These are phyloP conservation scores for Teratosphaeria destructans DNA, from an alignment of 2,329 filamentous ascomycete genomes.

Conservation along the genomic window DNA sequence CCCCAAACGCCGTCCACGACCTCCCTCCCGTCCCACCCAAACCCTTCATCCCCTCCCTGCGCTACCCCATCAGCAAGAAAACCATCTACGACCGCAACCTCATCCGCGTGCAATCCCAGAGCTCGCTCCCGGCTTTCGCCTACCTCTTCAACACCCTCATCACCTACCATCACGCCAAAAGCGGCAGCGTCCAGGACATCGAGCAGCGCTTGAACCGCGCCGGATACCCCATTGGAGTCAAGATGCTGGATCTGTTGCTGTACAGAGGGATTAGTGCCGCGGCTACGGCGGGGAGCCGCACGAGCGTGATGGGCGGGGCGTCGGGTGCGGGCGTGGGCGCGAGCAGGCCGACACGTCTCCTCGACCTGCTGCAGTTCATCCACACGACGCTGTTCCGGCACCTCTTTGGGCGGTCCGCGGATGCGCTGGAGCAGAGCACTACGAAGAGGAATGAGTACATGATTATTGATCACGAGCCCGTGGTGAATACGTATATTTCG, in stretches of 20 bases:
- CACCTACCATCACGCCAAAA: constrained; percentile 78
- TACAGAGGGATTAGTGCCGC: constrained; percentile 44
- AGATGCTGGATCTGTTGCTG: constrained; percentile 88
- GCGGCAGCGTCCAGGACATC: constrained; percentile 85
- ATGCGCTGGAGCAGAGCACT: constrained; percentile 82
- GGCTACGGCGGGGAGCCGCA: not conserved
- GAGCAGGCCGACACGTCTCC: constrained; percentile 65
- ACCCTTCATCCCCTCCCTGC: constrained; percentile 48
- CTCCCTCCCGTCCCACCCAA: constrained; percentile 16
- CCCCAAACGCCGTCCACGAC: constrained; percentile 5
- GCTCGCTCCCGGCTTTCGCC: constrained; percentile 87
- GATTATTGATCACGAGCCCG: constrained; percentile 95
- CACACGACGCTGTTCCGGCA: constrained; percentile 86
- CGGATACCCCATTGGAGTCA: constrained; percentile 86
- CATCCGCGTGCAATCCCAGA: constrained; percentile 78
- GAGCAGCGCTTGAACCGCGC: constrained; percentile 43
- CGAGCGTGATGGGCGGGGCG: constrained; percentile 46
- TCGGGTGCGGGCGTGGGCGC: constrained; percentile 50
- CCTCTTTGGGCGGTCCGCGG: constrained; percentile 81
- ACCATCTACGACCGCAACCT: constrained; percentile 95
- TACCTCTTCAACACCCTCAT: constrained; percentile 97
- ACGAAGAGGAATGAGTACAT: constrained; percentile 92
- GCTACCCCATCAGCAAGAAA: constrained; percentile 86
- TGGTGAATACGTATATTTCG: constrained; percentile 88
- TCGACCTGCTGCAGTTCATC: constrained; percentile 88